Percentiles rank a stretch among this genome's conserved stretches.
phyloP scores from a whole-genome alignment of 257 asterid genomes.

The Nicotiana otophora region DNA sequence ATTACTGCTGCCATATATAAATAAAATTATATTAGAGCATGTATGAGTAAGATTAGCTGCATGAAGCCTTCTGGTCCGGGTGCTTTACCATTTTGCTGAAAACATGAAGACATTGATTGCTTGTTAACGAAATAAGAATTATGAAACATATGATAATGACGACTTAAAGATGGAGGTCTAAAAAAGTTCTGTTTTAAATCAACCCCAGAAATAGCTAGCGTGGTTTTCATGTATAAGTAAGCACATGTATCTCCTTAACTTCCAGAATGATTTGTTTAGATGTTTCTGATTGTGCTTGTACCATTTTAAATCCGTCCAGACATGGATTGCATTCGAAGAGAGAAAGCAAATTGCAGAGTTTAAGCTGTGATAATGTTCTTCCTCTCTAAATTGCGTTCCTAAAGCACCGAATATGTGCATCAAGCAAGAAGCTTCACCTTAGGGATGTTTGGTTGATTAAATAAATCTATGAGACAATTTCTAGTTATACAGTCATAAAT shows the following conservation, averaged over 20 bases:
- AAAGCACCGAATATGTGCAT: neutral
- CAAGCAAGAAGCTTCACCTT: neutral
- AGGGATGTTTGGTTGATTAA: neutral
- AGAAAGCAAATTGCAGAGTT: neutral
- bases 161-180: neutral
- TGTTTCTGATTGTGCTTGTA: neutral
- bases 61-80: neutral
- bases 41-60: neutral
- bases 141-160: neutral
- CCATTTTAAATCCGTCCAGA: neutral
- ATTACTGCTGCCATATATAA: neutral
- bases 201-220: neutral
- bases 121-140: neutral
- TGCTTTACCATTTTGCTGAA: neutral
- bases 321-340: neutral
- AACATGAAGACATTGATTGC: neutral
- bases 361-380: neutral
- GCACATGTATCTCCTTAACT: neutral
- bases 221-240: neutral
- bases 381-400: neutral
- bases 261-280: neutral
- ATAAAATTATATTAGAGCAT: neutral
- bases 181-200: neutral
- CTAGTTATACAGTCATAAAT: neutral
- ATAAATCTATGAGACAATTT: neutral